A percentile compares a stretch with the other conserved stretches of the same genome.
Conservation (phyloP, 306 rosid species). For the Acacia acuminata region DNA sequence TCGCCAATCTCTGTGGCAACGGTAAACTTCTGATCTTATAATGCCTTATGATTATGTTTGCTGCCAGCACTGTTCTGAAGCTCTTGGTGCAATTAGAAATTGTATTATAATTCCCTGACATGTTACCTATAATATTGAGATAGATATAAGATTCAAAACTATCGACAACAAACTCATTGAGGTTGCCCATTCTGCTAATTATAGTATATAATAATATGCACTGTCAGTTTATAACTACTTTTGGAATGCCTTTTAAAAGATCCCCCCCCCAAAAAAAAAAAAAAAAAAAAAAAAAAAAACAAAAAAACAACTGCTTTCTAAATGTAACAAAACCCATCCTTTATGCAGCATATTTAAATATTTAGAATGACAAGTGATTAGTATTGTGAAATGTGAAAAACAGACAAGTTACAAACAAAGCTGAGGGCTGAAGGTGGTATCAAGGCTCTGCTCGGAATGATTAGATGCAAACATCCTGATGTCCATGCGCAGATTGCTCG, state of each 20-base stretch:
- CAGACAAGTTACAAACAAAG: constrained; percentile 85
- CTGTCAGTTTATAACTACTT: background rate
- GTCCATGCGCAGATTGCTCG: constrained; percentile 99
- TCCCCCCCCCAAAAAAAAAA: too few species aligned
- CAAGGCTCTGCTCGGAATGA: constrained; percentile 91
- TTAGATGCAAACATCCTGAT: constrained; percentile 93
- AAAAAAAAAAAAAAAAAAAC: too few species aligned
- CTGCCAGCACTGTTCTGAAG: background rate
- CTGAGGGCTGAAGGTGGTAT: constrained; percentile 89
- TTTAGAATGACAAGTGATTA: background rate
- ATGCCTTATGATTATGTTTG: constrained; percentile 18
- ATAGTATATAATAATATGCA: background rate
- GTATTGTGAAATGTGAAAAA: constrained; percentile 4
- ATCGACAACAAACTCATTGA: constrained; percentile 23
- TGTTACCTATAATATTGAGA: constrained; percentile 12
- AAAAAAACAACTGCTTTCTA: too few species aligned
- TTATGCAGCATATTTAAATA: constrained; percentile 17
- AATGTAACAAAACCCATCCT: constrained; percentile 16
- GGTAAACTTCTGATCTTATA: constrained; percentile 56
- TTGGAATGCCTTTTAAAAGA: background rate
- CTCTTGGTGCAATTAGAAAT: constrained; percentile 13
- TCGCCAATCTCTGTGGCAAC: constrained; percentile 97
- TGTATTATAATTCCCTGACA: constrained; percentile 12
- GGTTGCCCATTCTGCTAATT: constrained; percentile 7
- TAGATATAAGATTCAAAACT: background rate